Conservation (phyloP, 2,329 filamentous ascomycete genomes). For the Fusarium lyarnte region DNA sequence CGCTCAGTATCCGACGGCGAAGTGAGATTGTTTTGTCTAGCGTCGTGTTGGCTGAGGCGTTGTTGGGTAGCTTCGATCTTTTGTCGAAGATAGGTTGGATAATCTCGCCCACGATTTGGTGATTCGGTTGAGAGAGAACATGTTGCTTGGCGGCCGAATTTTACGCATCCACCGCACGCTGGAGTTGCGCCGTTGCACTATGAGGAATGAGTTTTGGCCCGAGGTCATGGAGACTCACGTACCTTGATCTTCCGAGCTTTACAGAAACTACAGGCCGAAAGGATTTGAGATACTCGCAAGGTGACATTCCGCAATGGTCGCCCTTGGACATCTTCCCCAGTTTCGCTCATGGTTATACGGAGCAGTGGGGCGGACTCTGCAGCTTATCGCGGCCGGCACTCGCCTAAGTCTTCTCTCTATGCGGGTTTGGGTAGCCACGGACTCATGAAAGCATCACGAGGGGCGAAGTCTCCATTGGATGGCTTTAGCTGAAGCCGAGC, state of each 20-base stretch:
- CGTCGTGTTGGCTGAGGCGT: background rate
- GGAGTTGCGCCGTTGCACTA: conserved; percentile 3
- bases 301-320: background rate
- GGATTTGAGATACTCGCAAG: conserved; percentile 2
- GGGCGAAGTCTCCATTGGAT: rapidly evolving
- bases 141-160: background rate
- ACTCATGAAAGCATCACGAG: background rate
- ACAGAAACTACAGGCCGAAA: conserved; percentile 3
- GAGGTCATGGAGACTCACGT: too few relatives aligned
- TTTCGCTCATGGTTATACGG: background rate
- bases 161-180: conserved; percentile 2
- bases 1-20: background rate
- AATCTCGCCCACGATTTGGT: background rate
- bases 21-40: rapidly evolving
- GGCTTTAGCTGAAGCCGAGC: background rate
- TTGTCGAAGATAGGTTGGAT: background rate
- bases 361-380: background rate
- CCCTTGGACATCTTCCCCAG: rapidly evolving
- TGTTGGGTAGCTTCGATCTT: background rate
- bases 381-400: too few relatives aligned
- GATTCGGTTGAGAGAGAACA: background rate
- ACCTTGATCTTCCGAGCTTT: conserved; percentile 17
- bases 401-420: background rate
- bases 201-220: rapidly evolving
- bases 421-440: rapidly evolving